phyloP scores from a whole-genome alignment of 441 rosid genomes.

The Isatis lusitanica region DNA sequence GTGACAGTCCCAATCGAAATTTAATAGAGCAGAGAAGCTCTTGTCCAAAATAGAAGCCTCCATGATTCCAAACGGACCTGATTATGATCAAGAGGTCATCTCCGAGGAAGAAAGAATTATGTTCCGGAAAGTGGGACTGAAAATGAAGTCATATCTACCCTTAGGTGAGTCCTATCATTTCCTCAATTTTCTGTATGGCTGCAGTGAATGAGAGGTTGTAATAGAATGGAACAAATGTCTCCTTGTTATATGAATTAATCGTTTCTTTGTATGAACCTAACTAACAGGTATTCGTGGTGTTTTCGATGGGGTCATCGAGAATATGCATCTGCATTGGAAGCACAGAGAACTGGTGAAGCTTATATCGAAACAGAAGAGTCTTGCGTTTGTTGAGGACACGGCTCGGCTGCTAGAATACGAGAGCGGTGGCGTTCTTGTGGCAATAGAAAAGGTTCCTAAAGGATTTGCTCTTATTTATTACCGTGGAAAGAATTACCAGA shows the following conservation, averaged over 20 bases:
- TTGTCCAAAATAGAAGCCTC: constrained; percentile 86
- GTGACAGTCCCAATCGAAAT: constrained; percentile 81
- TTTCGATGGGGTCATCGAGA: constrained; percentile 93
- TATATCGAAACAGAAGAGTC: constrained; percentile 84
- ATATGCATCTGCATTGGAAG: constrained; percentile 99
- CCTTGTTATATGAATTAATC: constrained; percentile 2
- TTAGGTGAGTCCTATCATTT: constrained; percentile 53
- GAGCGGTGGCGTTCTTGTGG: constrained; percentile 93
- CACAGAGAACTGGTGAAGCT: constrained; percentile 95
- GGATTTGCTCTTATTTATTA: constrained; percentile 86
- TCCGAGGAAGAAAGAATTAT: constrained; percentile 86
- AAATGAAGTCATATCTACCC: constrained; percentile 91
- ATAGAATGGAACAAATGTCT: constrained; percentile 7
- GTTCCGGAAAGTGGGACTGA: constrained; percentile 90
- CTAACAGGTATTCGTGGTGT: constrained; percentile 92
- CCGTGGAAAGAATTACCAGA: constrained; percentile 88
- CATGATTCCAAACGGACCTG: constrained; percentile 91
- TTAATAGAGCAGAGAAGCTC: constrained; percentile 83
- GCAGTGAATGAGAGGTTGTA: not conserved
- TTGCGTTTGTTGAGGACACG: constrained; percentile 85
- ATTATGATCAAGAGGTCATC: constrained; percentile 92
- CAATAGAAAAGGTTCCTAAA: constrained; percentile 87
- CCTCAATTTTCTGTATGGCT: constrained; percentile 12
- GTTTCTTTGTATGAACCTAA: constrained; percentile 11
- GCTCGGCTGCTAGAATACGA: constrained; percentile 86